Evolutionary conservation across 2,329 filamentous ascomycete genomes (phyloP).

Genomic region (Ceratocystis colombiana): DNA sequence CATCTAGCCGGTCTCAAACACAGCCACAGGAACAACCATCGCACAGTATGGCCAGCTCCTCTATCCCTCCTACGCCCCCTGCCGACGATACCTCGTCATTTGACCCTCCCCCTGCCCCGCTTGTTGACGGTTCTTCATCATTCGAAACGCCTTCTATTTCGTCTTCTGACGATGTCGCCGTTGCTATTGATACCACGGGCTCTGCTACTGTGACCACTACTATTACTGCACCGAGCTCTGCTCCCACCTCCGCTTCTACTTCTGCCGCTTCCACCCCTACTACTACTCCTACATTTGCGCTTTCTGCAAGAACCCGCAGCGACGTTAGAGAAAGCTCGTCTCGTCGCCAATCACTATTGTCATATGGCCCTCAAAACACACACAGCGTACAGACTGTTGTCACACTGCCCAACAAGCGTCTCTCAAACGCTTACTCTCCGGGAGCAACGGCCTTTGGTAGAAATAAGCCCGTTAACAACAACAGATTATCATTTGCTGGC

Average conservation of each 20-base stretch:
- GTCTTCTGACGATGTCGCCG: background rate
- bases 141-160: conserved; percentile 36
- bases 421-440: conserved; percentile 39
- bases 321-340: conserved; percentile 15
- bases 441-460: conserved; percentile 15
- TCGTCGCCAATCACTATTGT: conserved; percentile 23
- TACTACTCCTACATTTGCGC: background rate
- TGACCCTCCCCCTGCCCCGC: conserved; percentile 28
- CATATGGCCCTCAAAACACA: conserved; percentile 37
- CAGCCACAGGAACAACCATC: background rate
- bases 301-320: conserved; percentile 1
- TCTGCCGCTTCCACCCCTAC: conserved; percentile 15
- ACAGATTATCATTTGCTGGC: conserved; percentile 34
- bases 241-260: background rate
- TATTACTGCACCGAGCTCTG: background rate
- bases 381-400: conserved; percentile 36
- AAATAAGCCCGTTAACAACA: conserved; percentile 29
- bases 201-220: conserved; percentile 8
- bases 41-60: background rate
- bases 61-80: conserved; percentile 52
- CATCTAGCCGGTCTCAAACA: conserved; percentile 15
- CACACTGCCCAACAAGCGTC: conserved; percentile 37
- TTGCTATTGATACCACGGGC: background rate
- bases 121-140: conserved; percentile 25
- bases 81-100: conserved; percentile 47